Conservation (phyloP, 2,329 filamentous ascomycete genomes). For the Sporothrix protearum region DNA sequence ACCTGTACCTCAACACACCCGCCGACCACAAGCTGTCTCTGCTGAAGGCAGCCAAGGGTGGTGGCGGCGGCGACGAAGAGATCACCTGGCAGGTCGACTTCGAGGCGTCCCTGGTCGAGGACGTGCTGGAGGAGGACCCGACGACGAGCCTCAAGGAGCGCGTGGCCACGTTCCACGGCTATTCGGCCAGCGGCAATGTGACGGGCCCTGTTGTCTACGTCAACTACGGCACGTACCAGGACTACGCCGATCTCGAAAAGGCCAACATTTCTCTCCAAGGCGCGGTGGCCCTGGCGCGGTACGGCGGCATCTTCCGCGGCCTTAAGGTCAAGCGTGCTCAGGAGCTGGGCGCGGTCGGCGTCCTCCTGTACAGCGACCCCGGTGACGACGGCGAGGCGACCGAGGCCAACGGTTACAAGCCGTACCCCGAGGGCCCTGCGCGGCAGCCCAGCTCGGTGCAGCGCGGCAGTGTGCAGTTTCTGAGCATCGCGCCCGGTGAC, state of each 20-base stretch:
- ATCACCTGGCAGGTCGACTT: conserved; percentile 62
- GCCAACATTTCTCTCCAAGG: conserved; percentile 73
- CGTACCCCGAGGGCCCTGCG: conserved; percentile 83
- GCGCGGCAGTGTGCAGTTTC: conserved; percentile 78
- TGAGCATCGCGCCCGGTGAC: conserved; percentile 67
- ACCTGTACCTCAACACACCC: conserved; percentile 76
- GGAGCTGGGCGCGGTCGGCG: conserved; percentile 84
- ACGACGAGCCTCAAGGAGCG: conserved; percentile 69
- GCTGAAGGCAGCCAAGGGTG: conserved; percentile 47
- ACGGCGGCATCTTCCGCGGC: conserved; percentile 82
- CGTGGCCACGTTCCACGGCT: conserved; percentile 90
- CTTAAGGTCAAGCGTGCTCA: conserved; percentile 91
- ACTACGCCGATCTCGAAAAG: conserved; percentile 76
- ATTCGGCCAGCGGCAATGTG: conserved; percentile 87
- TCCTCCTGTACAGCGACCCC: conserved; percentile 80
- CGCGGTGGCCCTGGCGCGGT: conserved; percentile 83
- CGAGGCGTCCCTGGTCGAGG: conserved; percentile 78
- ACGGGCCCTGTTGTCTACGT: conserved; percentile 83
- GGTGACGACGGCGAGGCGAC: conserved; percentile 82
- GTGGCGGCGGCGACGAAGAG: neutral
- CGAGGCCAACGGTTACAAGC: conserved; percentile 71
- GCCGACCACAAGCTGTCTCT: conserved; percentile 66
- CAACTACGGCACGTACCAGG: conserved; percentile 83
- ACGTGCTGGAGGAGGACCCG: conserved; percentile 76
- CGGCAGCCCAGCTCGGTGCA: conserved; percentile 87